These are phyloP conservation scores for Podosphaera aphanis DNA, from an alignment of 2,329 filamentous ascomycete genomes.

Conservation along the genomic window DNA sequence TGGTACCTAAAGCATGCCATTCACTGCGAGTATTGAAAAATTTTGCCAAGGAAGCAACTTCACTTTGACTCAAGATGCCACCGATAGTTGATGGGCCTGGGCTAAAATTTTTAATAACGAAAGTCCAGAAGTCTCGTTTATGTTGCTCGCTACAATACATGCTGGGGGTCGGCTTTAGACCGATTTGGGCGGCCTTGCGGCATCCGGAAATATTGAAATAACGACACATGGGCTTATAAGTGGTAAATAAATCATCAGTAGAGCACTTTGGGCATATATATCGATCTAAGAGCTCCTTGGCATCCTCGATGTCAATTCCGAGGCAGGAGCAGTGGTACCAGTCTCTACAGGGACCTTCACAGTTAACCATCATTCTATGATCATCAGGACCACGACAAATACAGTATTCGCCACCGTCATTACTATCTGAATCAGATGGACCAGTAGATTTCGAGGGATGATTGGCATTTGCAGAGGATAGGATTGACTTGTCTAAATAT, in stretches of 20 bases:
- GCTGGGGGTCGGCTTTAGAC: constrained; percentile 9
- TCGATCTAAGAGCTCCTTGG: constrained; percentile 13
- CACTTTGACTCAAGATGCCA: constrained; percentile 10
- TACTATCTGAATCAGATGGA: constrained; percentile 11
- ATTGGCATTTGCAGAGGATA: not conserved
- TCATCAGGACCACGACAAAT: constrained; percentile 15
- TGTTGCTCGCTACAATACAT: constrained; percentile 16
- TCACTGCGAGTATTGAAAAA: constrained; percentile 6
- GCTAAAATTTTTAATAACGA: constrained; percentile 6
- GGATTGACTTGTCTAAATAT: not conserved
- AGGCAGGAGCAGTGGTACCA: constrained; percentile 17
- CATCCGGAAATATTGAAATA: constrained; percentile 9
- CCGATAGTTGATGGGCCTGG: constrained; percentile 11
- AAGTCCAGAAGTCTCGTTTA: constrained; percentile 8
- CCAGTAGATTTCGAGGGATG: not conserved
- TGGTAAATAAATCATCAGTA: constrained; percentile 9
- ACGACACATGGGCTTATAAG: constrained; percentile 15
- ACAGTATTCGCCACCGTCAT: constrained; percentile 16
- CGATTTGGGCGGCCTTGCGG: constrained; percentile 12
- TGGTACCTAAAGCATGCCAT: constrained; percentile 11
- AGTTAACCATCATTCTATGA: constrained; percentile 16
- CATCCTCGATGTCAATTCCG: constrained; percentile 11
- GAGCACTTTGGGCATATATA: constrained; percentile 15
- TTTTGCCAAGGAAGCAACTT: constrained; percentile 9
- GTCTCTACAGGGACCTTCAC: constrained; percentile 15